Base-by-base conservation (phyloP, 2,329 filamentous ascomycete species). In the Colletotrichum liaoningense region DNA sequence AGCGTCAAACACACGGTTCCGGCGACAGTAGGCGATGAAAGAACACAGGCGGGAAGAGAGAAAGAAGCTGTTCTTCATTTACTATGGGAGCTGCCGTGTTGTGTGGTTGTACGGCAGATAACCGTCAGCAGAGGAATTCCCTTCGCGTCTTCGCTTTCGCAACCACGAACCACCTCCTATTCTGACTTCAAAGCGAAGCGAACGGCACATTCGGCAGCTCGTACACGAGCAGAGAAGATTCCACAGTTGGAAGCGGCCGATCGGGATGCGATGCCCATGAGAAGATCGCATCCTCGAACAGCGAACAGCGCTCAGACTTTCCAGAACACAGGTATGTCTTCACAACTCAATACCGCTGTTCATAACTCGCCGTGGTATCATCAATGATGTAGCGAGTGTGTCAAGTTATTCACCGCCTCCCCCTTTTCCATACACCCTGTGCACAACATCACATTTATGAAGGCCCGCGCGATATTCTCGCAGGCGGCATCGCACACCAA, bases 341-440 rank as follows among this genome's bases (percentile, higher is more conserved):
- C 46, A 64, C 62, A 63, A 54, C 57, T 26, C 28, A 30, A 38
- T 22, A 35, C 24, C 49, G 6, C 60, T 11, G 38, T 52, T 63
- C 58, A 58, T 38, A 59, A 57, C 49, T 57, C 16, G 54, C 22
- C 5, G n/a, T 14, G 66, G n/a, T 42, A 69, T 63, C 54, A 33
- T 33, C 46, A 24, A 60, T 70, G 60, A 56, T 64, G 70, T 70
- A 55, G 70, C 49, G 60, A 19, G 55, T 62, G 70, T 73, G 67
- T 70, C 70, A 65, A 70, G 67, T 73, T 62, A 60, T 70, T 49
- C 67, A 70, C 70, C 42, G 46, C 67, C 55, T 30, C 67, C 67
- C 70, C 70, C 67, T 65, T 65, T 69, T 62, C 24, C 30, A 22
- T 42, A 42, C 8, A 4, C 22, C 28, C 33, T 14, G 33, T 59